Evolutionary conservation across 2,329 filamentous ascomycete species (phyloP).

Genomic region (Zymoseptoria passerinii): DNA sequence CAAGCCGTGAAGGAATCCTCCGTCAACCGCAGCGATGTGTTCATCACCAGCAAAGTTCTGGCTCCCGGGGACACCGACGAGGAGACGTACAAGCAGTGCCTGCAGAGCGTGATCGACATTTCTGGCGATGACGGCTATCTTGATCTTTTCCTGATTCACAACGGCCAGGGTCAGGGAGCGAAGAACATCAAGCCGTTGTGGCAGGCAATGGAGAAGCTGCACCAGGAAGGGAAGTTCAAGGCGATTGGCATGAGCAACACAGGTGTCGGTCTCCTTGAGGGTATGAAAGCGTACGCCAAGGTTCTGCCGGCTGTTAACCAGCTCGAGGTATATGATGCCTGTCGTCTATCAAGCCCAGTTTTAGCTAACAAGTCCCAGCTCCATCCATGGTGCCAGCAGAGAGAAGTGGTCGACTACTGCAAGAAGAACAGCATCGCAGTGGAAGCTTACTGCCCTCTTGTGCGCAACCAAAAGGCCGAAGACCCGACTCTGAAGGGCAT

Average conservation of each 20-base stretch:
- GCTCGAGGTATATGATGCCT: slow-evolving; percentile 51
- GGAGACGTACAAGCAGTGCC: slow-evolving; percentile 49
- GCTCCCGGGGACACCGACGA: slow-evolving; percentile 46
- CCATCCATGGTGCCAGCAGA: slow-evolving; percentile 64
- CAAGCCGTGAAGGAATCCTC: slow-evolving; percentile 51
- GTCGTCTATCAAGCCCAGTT: background rate
- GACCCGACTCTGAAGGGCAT: slow-evolving; percentile 58
- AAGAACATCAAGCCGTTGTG: slow-evolving; percentile 54
- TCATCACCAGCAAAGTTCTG: slow-evolving; percentile 64
- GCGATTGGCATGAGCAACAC: slow-evolving; percentile 69
- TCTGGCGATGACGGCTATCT: slow-evolving; percentile 53
- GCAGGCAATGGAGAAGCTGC: slow-evolving; percentile 55
- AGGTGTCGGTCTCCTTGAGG: slow-evolving; percentile 58
- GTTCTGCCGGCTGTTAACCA: slow-evolving; percentile 64
- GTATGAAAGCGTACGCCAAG: slow-evolving; percentile 57
- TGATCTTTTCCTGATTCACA: slow-evolving; percentile 64
- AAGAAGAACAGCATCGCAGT: slow-evolving; percentile 51
- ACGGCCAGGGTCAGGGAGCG: slow-evolving; percentile 45
- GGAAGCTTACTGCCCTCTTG: slow-evolving; percentile 58
- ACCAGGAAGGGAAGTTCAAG: slow-evolving; percentile 51
- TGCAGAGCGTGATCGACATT: slow-evolving; percentile 57
- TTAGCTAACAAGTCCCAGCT: slow-evolving; percentile 40
- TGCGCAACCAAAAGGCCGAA: slow-evolving; percentile 62
- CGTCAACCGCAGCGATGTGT: slow-evolving; percentile 52
- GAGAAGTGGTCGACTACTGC: slow-evolving; percentile 50